These are phyloP conservation scores for Fusarium sp. DNA, from an alignment of 2,329 filamentous ascomycete genomes.

Conservation along the genomic window DNA sequence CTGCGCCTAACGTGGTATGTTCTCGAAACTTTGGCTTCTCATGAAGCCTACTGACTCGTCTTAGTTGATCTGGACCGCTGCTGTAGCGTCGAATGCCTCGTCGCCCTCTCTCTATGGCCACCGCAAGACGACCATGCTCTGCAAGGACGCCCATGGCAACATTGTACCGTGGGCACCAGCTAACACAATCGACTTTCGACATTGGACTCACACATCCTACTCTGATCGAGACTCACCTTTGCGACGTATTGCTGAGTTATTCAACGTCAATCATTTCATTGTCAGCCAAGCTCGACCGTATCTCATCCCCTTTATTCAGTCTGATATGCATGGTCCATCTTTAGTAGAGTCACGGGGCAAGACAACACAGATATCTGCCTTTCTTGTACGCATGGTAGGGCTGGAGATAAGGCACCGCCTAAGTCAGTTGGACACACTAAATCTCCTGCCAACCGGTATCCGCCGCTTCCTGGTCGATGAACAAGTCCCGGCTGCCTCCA, in stretches of 20 bases:
- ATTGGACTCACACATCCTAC: constrained; percentile 73
- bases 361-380: constrained; percentile 65
- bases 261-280: constrained; percentile 96
- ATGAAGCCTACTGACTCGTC: constrained; percentile 12
- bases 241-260: constrained; percentile 79
- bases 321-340: constrained; percentile 80
- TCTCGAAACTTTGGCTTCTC: not conserved
- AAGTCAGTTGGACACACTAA: constrained; percentile 80
- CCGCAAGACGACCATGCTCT: constrained; percentile 72
- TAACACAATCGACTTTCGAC: constrained; percentile 69
- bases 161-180: constrained; percentile 78
- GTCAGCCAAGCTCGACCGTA: constrained; percentile 93
- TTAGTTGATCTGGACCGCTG: constrained; percentile 82
- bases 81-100: constrained; percentile 77
- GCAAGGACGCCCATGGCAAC: constrained; percentile 77
- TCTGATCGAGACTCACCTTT: constrained; percentile 72
- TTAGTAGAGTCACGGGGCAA: constrained; percentile 66
- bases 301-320: constrained; percentile 83
- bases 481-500: constrained; percentile 77
- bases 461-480: constrained; percentile 85
- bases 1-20: constrained; percentile 89
- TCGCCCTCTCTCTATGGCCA: constrained; percentile 72
- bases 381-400: constrained; percentile 73
- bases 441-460: constrained; percentile 74
- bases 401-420: constrained; percentile 84